Base-by-base conservation (phyloP, 495 filamentous ascomycete species). In the Talaromyces proteolyticus region DNA sequence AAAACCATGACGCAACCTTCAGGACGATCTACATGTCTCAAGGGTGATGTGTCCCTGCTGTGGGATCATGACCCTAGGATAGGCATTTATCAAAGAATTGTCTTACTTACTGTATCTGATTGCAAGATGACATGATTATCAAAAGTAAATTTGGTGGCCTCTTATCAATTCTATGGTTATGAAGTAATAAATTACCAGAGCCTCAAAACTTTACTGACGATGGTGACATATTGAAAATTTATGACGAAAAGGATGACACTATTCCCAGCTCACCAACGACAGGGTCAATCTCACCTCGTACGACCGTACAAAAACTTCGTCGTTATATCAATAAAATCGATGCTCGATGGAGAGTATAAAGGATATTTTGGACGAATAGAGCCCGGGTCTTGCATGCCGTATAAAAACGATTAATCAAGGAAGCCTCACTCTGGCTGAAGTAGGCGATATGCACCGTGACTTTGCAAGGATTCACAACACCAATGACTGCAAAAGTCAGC, bases 321-420 rank as follows among this genome's bases (percentile, higher is more conserved):
- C 40, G 40, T 8, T 42, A 42, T 12, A 12, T 42, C 40, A 42
- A 42, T 19, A 42, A 42, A 20, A 17, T 42, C 12, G 17, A 42
- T 2, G 11, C 19, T 42, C 40, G 17, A 10, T 42, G 19, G 17
- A 42, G 6, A 12, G 40, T 19, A 42, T 42, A 42, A 42, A 42
- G 40, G 18, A 42, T 42, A 42, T 42, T 4, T 42, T 42, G 22
- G 40, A 42, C 14, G 17, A 42, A 19, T 5, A 3, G 4, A 42
- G 40, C 18, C 40, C 40, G 12, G 40, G 41, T 12, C 41, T 43
- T 12, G 8, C 10, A 43, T 21, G 41, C 17, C 41, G 18, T 23
- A 43, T 43, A 43, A 43, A 43, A 43, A 23, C 18, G 20, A 21
- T 43, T 43, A 43, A 43, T 22, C 41, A 43, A 43, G 41, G 41